Percentiles rank a stretch among this genome's conserved stretches.
Evolutionary conservation across 352 stramenopile genomes (phyloP).

Genomic region (Peronospora tabacina): DNA sequence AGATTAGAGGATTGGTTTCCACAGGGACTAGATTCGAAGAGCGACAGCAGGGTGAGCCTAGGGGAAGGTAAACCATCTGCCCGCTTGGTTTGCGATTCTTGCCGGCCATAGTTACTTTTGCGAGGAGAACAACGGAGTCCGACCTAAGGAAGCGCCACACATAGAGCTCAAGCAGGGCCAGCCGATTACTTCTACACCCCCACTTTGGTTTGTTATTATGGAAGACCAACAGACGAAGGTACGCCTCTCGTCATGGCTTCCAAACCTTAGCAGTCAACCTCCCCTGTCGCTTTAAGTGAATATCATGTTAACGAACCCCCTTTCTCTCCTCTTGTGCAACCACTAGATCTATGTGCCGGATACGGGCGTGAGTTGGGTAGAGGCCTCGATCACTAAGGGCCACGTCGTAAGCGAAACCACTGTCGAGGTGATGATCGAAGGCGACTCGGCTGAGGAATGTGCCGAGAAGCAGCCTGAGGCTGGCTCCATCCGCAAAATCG

Average conservation of each 20-base stretch:
- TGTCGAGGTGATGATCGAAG: conserved; percentile 72
- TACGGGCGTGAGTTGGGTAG: conserved; percentile 69
- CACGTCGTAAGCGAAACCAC: conserved; percentile 70
- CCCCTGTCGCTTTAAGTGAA: conserved; percentile 7
- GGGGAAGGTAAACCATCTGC: conserved; percentile 10
- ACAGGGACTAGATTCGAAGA: conserved; percentile 17
- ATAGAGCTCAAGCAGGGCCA: no score
- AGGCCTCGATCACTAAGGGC: conserved; percentile 76
- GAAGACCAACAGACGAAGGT: conserved; percentile 47
- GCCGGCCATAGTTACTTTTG: conserved; percentile 34
- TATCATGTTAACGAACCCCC: neutral
- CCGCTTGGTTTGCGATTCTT: conserved; percentile 13
- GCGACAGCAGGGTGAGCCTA: conserved; percentile 13
- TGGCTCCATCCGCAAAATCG: conserved; percentile 41
- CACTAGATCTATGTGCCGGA: conserved; percentile 79
- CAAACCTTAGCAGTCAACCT: neutral
- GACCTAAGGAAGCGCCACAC: conserved; percentile 2
- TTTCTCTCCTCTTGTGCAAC: neutral
- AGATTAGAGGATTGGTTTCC: conserved; percentile 18
- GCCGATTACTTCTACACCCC: conserved; percentile 1
- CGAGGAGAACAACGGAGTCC: conserved; percentile 16
- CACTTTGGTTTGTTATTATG: conserved; percentile 13
- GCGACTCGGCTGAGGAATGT: conserved; percentile 62
- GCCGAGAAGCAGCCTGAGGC: conserved; percentile 50
- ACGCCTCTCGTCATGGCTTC: neutral